Base-by-base conservation (phyloP, 1,139 yeast genomes). In the Hemisphaericaspora xylanilytica region DNA sequence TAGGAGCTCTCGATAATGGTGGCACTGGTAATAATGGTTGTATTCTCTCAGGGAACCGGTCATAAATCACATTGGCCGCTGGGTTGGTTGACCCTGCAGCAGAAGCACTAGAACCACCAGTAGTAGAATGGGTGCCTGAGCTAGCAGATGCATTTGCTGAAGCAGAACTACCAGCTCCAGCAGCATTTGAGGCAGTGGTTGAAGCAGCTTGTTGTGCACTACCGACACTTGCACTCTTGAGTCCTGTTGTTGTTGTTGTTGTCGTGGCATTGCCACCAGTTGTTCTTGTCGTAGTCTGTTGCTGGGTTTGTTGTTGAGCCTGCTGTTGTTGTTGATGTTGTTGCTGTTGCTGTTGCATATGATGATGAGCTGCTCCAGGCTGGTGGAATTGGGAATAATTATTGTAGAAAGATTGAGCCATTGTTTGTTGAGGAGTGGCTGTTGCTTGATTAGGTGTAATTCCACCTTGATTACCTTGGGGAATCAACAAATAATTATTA, bases 11-110 rank as follows among this genome's bases (percentile, higher is more conserved):
- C 3, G 58, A 49, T 41, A 59, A 60, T 17, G 73, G 78, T 16
- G 68, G 77, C 36, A 43, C 54, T 1, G 78, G 76, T 32, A 70
- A 54, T 11, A 59, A 49, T 25, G 40, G 46, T 39, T 48, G 52
- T 22, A 48, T 33, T 33, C 53, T 39, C 41, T 49, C 53, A 9
- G 51, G 51, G 33, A 48, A 48, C 33, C 48, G 43, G 5, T 47
- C 43, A 27, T 42, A 45, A 5, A 49, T 48, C 3, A 49, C 47
- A 29, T 36, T 40, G 17, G 42, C 24, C 14, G 33, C 29, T 27
- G 39, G 32, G 43, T 22, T 43, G 46, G 15, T 24, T 44, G 16
- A 39, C 41, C 26, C 33, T 32, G 21, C 38, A 47, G 12, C 18
- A 7, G 28, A 16, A 5, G 28, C 17, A 16, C 5, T 15, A 11